Percentiles rank a stretch among this genome's conserved stretches.
Conservation (phyloP, 345 rosid genomes). For the Conringia planisiliqua region DNA sequence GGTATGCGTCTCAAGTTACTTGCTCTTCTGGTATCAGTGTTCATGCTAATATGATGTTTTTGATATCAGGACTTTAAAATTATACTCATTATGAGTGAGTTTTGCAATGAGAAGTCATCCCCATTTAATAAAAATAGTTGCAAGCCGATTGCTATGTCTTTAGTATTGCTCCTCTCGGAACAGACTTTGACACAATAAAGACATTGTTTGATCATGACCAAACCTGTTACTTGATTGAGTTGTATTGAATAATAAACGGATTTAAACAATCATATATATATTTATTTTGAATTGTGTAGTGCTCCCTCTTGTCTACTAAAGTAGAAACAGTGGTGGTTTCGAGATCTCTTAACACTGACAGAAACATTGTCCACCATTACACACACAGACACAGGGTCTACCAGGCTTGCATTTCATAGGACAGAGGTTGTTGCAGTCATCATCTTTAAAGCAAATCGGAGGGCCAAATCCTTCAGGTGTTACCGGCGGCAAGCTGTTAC, state of each 20-base stretch:
- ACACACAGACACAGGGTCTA: background rate
- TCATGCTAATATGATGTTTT: background rate
- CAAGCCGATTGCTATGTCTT: slow-evolving; percentile 49
- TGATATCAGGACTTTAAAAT: background rate
- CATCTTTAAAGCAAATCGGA: background rate
- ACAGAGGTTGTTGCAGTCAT: slow-evolving; percentile 15
- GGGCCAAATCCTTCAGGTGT: too few species aligned
- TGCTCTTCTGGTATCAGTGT: too few species aligned
- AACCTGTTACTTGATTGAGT: background rate
- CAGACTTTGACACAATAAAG: background rate
- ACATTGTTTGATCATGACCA: background rate
- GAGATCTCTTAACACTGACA: slow-evolving; percentile 14
- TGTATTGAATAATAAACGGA: background rate
- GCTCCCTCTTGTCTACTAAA: background rate
- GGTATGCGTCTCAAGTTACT: background rate
- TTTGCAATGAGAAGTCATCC: slow-evolving; percentile 64
- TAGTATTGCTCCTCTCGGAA: slow-evolving; percentile 43
- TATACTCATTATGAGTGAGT: background rate
- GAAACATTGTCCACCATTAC: slow-evolving; percentile 15
- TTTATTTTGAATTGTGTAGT: background rate
- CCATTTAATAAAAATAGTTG: slow-evolving; percentile 44
- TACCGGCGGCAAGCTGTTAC: background rate
- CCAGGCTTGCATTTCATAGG: background rate
- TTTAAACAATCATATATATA: background rate
- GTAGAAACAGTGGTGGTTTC: background rate